Conservation (phyloP, 2,329 filamentous ascomycete species). For the Polychaeton citri region DNA sequence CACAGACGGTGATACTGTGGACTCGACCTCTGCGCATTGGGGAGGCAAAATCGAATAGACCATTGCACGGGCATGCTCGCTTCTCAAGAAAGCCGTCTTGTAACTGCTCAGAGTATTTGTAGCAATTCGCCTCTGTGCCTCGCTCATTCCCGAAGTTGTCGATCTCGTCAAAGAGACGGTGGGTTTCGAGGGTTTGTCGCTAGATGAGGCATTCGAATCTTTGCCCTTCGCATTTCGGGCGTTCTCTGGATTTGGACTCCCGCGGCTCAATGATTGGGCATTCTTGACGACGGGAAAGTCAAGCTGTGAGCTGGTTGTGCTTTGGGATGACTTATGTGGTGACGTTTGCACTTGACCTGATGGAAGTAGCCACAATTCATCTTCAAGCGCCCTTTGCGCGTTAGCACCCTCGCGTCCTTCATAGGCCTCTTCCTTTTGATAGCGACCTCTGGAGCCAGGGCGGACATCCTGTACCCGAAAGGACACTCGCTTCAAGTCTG, state of each 20-base stretch:
- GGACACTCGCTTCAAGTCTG: constrained; percentile 7
- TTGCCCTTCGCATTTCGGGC: too few species aligned
- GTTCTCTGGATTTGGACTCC: too few species aligned
- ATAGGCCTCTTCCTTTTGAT: constrained; percentile 4
- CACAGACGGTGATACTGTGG: constrained; percentile 51
- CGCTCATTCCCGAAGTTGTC: too few species aligned
- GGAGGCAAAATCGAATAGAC: constrained; percentile 30
- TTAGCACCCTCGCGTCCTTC: background rate
- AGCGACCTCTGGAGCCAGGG: constrained; percentile 2
- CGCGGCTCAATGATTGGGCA: too few species aligned
- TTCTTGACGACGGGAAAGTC: constrained; percentile 69
- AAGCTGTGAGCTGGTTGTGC: constrained; percentile 36
- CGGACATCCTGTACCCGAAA: constrained; percentile 15
- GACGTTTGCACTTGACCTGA: constrained; percentile 13
- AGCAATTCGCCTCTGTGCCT: too few species aligned
- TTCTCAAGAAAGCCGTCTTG: background rate
- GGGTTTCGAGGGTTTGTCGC: too few species aligned
- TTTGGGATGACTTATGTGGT: constrained; percentile 16
- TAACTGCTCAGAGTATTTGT: background rate
- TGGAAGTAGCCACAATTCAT: constrained; percentile 1
- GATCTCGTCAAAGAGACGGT: too few species aligned
- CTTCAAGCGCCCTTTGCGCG: background rate
- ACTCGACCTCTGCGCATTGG: constrained; percentile 31
- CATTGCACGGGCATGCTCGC: constrained; percentile 9
- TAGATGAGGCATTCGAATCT: too few species aligned